Conservation (phyloP, 139 green algal genomes). For the Yamagishiella unicocca region DNA sequence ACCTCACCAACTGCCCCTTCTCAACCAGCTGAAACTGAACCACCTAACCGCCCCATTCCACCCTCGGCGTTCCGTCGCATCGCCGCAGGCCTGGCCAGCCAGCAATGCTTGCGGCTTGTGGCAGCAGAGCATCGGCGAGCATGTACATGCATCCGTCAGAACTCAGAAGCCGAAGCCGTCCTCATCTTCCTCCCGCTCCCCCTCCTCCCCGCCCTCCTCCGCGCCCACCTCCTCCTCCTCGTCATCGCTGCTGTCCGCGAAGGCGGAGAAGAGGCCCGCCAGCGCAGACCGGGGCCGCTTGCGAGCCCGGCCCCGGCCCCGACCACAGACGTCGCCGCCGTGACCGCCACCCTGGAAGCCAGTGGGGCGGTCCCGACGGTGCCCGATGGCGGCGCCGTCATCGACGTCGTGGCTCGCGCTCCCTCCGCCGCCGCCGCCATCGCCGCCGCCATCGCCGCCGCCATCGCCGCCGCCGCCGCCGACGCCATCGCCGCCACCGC, state of each 20-base stretch:
- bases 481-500: background rate
- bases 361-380: too few relatives aligned
- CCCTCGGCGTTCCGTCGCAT: too few relatives aligned
- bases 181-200: too few relatives aligned
- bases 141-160: too few relatives aligned
- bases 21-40: too few relatives aligned
- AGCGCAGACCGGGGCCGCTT: slow-evolving; percentile 17
- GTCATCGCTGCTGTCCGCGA: background rate
- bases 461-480: background rate
- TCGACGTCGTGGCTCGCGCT: background rate
- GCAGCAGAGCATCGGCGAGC: too few relatives aligned
- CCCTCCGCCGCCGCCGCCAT: background rate
- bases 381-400: background rate
- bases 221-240: background rate
- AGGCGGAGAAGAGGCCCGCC: slow-evolving; percentile 11
- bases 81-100: too few relatives aligned
- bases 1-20: too few relatives aligned
- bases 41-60: too few relatives aligned
- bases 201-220: too few relatives aligned
- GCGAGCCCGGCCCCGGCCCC: background rate
- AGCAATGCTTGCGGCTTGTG: too few relatives aligned
- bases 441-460: background rate
- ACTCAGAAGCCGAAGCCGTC: too few relatives aligned
- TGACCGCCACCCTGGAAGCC: background rate
- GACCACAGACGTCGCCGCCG: background rate